Percentiles rank a stretch among this genome's conserved stretches.
phyloP scores from a whole-genome alignment of 2,329 filamentous ascomycete genomes.

The Trichoderma pleuroti region DNA sequence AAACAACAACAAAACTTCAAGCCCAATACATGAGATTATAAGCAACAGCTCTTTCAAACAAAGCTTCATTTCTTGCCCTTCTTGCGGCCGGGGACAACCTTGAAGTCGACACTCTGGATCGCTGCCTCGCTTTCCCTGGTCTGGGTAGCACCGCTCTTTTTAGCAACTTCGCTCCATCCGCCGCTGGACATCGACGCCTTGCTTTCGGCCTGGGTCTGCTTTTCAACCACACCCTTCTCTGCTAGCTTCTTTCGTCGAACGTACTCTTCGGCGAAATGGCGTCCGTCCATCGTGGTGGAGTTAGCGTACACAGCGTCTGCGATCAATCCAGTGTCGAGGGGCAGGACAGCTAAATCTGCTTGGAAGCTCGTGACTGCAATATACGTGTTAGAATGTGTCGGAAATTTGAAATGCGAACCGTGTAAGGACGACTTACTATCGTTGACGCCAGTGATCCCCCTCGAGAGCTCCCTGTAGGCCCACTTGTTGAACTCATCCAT shows the following conservation, averaged over 20 bases:
- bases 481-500: slow-evolving; percentile 94
- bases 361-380: slow-evolving; percentile 74
- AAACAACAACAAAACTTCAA: not conserved
- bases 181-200: slow-evolving; percentile 49
- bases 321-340: slow-evolving; percentile 75
- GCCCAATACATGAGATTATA: not conserved
- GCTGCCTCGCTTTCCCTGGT: slow-evolving; percentile 40
- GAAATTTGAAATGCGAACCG: not conserved
- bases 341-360: slow-evolving; percentile 68
- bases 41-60: not conserved
- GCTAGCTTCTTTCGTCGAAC: slow-evolving; percentile 88
- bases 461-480: slow-evolving; percentile 74
- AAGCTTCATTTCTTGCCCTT: slow-evolving; percentile 71
- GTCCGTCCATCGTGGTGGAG: slow-evolving; percentile 85
- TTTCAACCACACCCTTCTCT: slow-evolving; percentile 84
- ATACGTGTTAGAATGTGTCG: not conserved
- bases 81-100: slow-evolving; percentile 89
- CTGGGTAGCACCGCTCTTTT: slow-evolving; percentile 64
- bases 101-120: slow-evolving; percentile 64
- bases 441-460: slow-evolving; percentile 58
- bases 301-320: slow-evolving; percentile 85
- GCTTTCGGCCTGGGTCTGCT: slow-evolving; percentile 58
- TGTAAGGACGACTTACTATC: slow-evolving; percentile 47
- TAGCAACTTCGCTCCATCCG: slow-evolving; percentile 96
- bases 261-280: slow-evolving; percentile 92